These are phyloP conservation scores for Papiliotrema fonsecae DNA, from an alignment of 1,284 basidiomycete species.

Conservation along the genomic window DNA sequence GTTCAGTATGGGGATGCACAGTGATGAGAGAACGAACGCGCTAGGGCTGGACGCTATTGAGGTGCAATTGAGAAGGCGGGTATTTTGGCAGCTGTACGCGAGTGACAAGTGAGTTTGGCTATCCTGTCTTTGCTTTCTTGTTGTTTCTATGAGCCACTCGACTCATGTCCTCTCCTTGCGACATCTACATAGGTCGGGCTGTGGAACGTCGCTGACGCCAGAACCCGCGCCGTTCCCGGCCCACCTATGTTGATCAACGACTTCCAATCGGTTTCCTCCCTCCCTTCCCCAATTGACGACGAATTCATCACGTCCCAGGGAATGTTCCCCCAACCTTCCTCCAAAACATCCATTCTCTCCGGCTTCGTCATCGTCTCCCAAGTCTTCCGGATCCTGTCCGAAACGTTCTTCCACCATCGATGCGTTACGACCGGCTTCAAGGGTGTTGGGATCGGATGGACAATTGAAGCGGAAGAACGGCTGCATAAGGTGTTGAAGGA, in stretches of 20 bases:
- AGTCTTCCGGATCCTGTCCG: slow-evolving; percentile 42
- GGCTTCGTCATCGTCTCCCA: slow-evolving; percentile 43
- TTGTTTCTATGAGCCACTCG: too few species aligned
- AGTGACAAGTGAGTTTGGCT: slow-evolving; percentile 38
- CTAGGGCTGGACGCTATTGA: slow-evolving; percentile 41
- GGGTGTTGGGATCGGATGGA: slow-evolving; percentile 16
- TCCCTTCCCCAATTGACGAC: slow-evolving; percentile 44
- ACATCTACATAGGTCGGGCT: too few species aligned
- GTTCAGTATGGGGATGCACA: slow-evolving; percentile 43
- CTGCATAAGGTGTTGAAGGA: slow-evolving; percentile 33
- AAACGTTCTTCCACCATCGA: slow-evolving; percentile 46
- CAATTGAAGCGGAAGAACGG: slow-evolving; percentile 21
- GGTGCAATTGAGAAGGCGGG: slow-evolving; percentile 40
- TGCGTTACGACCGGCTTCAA: slow-evolving; percentile 25
- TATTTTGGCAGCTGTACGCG: slow-evolving; percentile 46
- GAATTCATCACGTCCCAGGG: slow-evolving; percentile 48
- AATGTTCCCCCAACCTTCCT: slow-evolving; percentile 42
- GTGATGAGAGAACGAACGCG: slow-evolving; percentile 35
- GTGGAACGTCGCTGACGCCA: slow-evolving; percentile 14
- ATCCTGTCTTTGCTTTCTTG: background rate
- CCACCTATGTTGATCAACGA: slow-evolving; percentile 47
- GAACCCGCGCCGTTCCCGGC: slow-evolving; percentile 43
- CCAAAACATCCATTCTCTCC: slow-evolving; percentile 36
- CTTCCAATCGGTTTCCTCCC: slow-evolving; percentile 43
- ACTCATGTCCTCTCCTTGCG: too few species aligned